phyloP scores from a whole-genome alignment of 1,139 yeast genomes.

The Yamadazyma membranifaciens region DNA sequence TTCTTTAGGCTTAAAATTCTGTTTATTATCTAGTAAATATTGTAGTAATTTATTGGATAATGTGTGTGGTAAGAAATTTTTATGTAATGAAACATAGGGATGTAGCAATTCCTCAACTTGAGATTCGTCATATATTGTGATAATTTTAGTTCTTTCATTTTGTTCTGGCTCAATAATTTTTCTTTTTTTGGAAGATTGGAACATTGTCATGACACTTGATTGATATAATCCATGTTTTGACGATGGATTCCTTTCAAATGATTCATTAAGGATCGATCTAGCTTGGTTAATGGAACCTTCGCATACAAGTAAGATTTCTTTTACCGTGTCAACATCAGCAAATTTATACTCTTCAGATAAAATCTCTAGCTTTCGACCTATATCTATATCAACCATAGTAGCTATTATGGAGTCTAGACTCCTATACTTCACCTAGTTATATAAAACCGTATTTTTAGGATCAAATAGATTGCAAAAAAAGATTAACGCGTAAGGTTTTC shows the following conservation, averaged over 20 bases:
- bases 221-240: conserved; percentile 19
- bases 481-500: neutral
- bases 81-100: conserved; percentile 51
- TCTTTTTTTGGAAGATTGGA: conserved; percentile 6
- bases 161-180: conserved; percentile 3
- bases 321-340: conserved; percentile 24
- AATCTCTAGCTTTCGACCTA: conserved; percentile 7
- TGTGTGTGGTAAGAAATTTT: conserved; percentile 49
- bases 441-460: neutral
- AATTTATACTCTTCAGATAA: conserved; percentile 16
- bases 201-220: conserved; percentile 20
- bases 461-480: neutral
- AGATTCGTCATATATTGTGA: conserved; percentile 23
- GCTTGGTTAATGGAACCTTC: conserved; percentile 35
- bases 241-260: conserved; percentile 11
- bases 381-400: too few species aligned
- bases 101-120: conserved; percentile 37
- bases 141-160: conserved; percentile 17
- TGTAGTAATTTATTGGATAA: conserved; percentile 44
- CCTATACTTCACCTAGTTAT: neutral
- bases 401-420: too few species aligned
- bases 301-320: conserved; percentile 38
- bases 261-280: conserved; percentile 25
- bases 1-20: conserved; percentile 34
- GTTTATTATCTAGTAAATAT: conserved; percentile 38